phyloP scores from a whole-genome alignment of 2,329 filamentous ascomycete species.

The Paecilomyces formosus region DNA sequence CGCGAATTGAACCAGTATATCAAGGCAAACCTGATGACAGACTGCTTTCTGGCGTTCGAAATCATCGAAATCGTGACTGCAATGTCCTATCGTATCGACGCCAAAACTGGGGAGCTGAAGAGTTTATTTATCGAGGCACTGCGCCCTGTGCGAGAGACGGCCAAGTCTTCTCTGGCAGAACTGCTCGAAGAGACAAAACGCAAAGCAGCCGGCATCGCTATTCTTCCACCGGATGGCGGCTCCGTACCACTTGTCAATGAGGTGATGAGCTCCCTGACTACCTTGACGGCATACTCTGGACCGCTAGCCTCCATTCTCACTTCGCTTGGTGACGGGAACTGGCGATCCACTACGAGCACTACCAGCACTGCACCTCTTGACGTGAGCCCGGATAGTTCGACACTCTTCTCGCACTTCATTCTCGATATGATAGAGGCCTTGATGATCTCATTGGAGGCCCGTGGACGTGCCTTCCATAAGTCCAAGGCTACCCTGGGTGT shows the following conservation, averaged over 20 bases:
- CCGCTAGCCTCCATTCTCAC: constrained; percentile 86
- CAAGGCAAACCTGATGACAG: constrained; percentile 74
- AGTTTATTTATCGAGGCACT: constrained; percentile 73
- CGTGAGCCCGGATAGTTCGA: constrained; percentile 76
- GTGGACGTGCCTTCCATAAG: constrained; percentile 65
- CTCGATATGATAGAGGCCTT: constrained; percentile 80
- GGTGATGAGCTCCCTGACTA: constrained; percentile 77
- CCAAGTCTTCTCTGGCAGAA: constrained; percentile 75
- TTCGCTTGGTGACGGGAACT: constrained; percentile 86
- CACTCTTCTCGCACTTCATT: constrained; percentile 85
- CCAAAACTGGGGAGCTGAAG: constrained; percentile 79
- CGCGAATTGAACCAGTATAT: constrained; percentile 87
- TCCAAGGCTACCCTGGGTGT: constrained; percentile 74
- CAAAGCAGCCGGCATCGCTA: constrained; percentile 57
- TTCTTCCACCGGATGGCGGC: constrained; percentile 70
- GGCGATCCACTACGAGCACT: constrained; percentile 58
- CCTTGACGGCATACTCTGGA: constrained; percentile 77
- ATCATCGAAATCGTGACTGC: constrained; percentile 83
- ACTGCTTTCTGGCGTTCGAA: constrained; percentile 93
- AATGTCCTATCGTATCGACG: constrained; percentile 71
- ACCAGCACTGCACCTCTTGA: constrained; percentile 71
- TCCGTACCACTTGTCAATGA: constrained; percentile 71
- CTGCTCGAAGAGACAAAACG: constrained; percentile 76
- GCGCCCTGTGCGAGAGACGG: constrained; percentile 85
- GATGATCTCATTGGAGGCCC: constrained; percentile 66